phyloP scores from a whole-genome alignment of 139 green algal species.

The Tetradesmus obliquus region DNA sequence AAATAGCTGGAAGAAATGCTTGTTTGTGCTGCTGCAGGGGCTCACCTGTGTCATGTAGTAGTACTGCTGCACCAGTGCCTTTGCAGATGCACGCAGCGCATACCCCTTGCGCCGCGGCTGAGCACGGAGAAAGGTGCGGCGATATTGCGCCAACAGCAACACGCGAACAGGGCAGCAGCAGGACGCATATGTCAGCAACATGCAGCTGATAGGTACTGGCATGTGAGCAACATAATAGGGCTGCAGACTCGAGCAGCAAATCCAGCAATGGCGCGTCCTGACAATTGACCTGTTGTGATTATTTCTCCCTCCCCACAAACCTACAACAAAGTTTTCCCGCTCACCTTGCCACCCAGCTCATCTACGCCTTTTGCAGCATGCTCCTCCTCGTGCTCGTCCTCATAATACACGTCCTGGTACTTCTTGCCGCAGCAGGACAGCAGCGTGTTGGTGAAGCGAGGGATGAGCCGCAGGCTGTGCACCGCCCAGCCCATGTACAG shows the following conservation, averaged over 20 bases:
- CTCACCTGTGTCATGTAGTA: constrained; percentile 36
- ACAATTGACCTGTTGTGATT: too few relatives aligned
- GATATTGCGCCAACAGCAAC: neutral
- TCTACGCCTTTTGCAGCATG: neutral
- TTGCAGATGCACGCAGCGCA: constrained; percentile 28
- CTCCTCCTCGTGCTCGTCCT: neutral
- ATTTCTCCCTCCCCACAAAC: neutral
- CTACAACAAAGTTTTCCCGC: neutral
- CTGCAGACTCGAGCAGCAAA: too few relatives aligned
- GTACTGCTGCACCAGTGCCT: constrained; percentile 43
- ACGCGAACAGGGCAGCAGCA: neutral
- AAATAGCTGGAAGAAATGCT: neutral
- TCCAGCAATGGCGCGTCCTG: too few relatives aligned
- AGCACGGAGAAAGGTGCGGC: neutral
- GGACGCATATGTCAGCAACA: neutral
- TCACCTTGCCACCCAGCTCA: neutral
- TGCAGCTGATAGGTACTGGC: neutral
- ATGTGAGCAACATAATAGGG: too few relatives aligned
- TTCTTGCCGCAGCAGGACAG: constrained; percentile 35
- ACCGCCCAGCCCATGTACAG: constrained; percentile 47
- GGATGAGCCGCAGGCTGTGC: constrained; percentile 31
- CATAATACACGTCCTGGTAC: constrained; percentile 43
- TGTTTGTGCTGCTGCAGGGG: neutral
- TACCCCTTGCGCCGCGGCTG: constrained; percentile 13
- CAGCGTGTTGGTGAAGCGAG: constrained; percentile 41